These are phyloP conservation scores for Pichia californica DNA, from an alignment of 805 yeast species.

Conservation along the genomic window DNA sequence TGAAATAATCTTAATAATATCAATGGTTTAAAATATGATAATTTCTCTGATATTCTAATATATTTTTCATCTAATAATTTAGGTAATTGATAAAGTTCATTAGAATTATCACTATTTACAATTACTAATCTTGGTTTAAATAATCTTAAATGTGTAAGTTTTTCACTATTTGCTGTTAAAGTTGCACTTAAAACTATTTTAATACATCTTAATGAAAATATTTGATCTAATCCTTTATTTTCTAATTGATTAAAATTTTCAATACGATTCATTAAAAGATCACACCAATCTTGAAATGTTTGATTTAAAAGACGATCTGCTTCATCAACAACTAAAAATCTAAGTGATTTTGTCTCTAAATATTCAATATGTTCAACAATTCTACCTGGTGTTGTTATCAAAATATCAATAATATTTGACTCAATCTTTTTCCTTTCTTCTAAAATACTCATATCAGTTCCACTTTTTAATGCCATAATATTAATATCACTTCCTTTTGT, in stretches of 20 bases:
- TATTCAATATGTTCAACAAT: conserved; percentile 64
- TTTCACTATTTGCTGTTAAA: conserved; percentile 86
- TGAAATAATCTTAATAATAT: conserved; percentile 51
- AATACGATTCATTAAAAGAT: conserved; percentile 39
- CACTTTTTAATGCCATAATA: conserved; percentile 54
- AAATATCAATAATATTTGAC: conserved; percentile 50
- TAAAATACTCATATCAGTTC: conserved; percentile 35
- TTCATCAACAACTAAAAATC: conserved; percentile 69
- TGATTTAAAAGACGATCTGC: conserved; percentile 82
- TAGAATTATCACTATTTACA: conserved; percentile 48
- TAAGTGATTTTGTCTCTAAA: conserved; percentile 42
- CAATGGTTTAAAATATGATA: conserved; percentile 60
- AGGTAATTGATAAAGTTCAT: conserved; percentile 60
- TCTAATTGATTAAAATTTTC: conserved; percentile 28
- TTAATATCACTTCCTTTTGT: conserved; percentile 62
- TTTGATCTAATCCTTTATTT: conserved; percentile 22
- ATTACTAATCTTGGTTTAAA: conserved; percentile 67
- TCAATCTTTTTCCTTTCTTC: conserved; percentile 56
- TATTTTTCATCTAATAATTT: conserved; percentile 33
- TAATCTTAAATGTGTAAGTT: conserved; percentile 64
- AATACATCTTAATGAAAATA: conserved; percentile 38
- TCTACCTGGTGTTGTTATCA: conserved; percentile 74
- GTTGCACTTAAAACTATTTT: conserved; percentile 88
- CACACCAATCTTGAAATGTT: conserved; percentile 90
- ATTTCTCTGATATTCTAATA: conserved; percentile 25